Percentiles rank a stretch among this genome's conserved stretches.
Conservation (phyloP, 805 yeast genomes). For the Kuraishia molischiana region DNA sequence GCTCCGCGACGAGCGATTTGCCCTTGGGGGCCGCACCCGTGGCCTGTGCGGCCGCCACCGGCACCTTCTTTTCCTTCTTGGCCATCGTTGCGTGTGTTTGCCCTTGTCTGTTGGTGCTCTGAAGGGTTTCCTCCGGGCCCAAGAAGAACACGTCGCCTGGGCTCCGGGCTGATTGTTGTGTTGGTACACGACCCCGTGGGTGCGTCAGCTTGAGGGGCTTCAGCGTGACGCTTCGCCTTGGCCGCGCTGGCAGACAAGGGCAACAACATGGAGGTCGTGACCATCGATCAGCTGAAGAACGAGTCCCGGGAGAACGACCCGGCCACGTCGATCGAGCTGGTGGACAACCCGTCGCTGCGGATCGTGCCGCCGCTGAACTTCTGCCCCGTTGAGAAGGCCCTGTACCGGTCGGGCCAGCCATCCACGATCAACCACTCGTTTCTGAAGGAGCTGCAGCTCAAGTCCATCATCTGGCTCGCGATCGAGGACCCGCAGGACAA, state of each 20-base stretch:
- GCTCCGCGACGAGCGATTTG: conserved; percentile 16
- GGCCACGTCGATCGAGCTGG: conserved; percentile 2
- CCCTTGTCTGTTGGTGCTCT: no score
- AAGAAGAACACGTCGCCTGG: no score
- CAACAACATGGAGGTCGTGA: no score
- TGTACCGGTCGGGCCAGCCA: conserved; percentile 92
- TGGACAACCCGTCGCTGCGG: conserved; percentile 49
- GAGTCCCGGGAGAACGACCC: conserved; percentile 12
- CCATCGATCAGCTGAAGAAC: conserved; percentile 16
- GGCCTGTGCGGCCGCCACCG: conserved; percentile 3
- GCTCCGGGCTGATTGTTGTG: no score
- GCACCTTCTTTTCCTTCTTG: conserved; percentile 23
- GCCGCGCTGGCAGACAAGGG: no score
- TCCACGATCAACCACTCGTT: conserved; percentile 88
- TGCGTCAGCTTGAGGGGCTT: no score
- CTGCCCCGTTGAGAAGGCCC: conserved; percentile 83
- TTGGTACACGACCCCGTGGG: no score
- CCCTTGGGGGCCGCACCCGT: conserved; percentile 2
- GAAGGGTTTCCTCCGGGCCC: no score
- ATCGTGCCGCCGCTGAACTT: conserved; percentile 93
- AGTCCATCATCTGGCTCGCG: conserved; percentile 88
- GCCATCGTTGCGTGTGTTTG: conserved; percentile 19
- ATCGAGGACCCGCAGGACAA: conserved; percentile 92
- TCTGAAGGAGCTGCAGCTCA: conserved; percentile 59
- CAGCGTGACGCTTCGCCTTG: no score